Evolutionary conservation across 768 basidiomycete genomes (phyloP).

Genomic region (Pisolithus marmoratus): DNA sequence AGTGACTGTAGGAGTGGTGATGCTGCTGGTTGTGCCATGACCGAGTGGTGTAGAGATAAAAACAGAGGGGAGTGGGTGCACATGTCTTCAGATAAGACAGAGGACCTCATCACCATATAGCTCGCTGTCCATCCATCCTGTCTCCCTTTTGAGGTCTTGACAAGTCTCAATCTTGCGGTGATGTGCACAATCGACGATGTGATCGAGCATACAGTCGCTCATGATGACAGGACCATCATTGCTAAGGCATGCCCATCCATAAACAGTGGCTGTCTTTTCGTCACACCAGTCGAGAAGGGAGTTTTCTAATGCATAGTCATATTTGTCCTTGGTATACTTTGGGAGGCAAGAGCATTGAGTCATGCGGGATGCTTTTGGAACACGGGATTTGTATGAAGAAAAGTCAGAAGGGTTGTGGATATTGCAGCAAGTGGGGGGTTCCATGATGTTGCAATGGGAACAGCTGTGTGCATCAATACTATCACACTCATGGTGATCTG

Average conservation of each 20-base stretch:
- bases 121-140: constrained; percentile 13
- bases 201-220: constrained; percentile 13
- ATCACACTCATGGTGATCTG: constrained; percentile 4
- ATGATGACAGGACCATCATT: too few species aligned
- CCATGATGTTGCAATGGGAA: too few species aligned
- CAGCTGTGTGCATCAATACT: constrained; percentile 6
- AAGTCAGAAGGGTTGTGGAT: constrained; percentile 14
- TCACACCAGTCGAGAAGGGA: constrained; percentile 13
- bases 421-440: constrained; percentile 20
- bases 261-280: constrained; percentile 1
- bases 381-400: background rate
- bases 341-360: too few species aligned
- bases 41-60: background rate
- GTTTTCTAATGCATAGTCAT: background rate
- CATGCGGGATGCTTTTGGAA: background rate
- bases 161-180: too few species aligned
- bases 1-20: background rate
- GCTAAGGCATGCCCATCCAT: constrained; percentile 1
- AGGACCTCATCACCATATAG: background rate
- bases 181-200: too few species aligned
- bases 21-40: background rate
- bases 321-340: too few species aligned
- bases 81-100: background rate
- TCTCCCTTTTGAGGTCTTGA: too few species aligned
- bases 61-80: background rate